These are phyloP conservation scores for Fusarium bulbicola DNA, from an alignment of 2,329 filamentous ascomycete genomes.

Conservation along the genomic window DNA sequence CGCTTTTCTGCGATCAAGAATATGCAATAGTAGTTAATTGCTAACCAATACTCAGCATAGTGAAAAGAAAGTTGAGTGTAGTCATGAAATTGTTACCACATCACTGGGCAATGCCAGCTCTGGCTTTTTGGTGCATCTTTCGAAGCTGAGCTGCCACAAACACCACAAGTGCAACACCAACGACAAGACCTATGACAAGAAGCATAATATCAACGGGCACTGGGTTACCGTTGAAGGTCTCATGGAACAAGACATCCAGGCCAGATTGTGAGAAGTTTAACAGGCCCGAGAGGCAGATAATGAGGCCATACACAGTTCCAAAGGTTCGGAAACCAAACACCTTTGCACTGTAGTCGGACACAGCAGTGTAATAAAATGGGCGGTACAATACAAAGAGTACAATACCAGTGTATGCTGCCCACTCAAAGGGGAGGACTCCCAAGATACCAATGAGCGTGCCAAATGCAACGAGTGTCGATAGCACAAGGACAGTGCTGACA, in stretches of 20 bases:
- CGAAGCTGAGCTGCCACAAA: slow-evolving; percentile 66
- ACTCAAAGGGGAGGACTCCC: slow-evolving; percentile 73
- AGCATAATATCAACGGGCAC: slow-evolving; percentile 80
- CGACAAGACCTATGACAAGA: slow-evolving; percentile 65
- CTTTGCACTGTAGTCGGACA: slow-evolving; percentile 89
- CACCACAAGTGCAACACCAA: slow-evolving; percentile 72
- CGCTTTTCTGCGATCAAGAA: not conserved
- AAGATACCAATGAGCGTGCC: slow-evolving; percentile 81
- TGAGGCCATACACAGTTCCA: slow-evolving; percentile 90
- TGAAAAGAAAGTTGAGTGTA: not conserved
- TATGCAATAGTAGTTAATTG: not conserved
- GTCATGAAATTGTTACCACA: not conserved
- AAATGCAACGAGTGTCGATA: slow-evolving; percentile 73
- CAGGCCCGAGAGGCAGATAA: slow-evolving; percentile 85
- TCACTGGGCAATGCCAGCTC: slow-evolving; percentile 36
- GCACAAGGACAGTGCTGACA: slow-evolving; percentile 75
- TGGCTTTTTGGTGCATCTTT: slow-evolving; percentile 43
- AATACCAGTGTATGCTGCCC: slow-evolving; percentile 80
- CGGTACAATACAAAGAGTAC: slow-evolving; percentile 84
- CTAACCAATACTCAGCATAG: not conserved
- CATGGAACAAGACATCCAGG: slow-evolving; percentile 81
- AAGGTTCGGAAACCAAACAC: slow-evolving; percentile 94
- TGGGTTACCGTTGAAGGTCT: slow-evolving; percentile 75
- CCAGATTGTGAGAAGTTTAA: slow-evolving; percentile 86
- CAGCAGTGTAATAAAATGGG: slow-evolving; percentile 90